Evolutionary conservation across 768 basidiomycete species (phyloP), one percentile per base, ranked within the genome.

Genomic region (Termitomyces sp.): DNA sequence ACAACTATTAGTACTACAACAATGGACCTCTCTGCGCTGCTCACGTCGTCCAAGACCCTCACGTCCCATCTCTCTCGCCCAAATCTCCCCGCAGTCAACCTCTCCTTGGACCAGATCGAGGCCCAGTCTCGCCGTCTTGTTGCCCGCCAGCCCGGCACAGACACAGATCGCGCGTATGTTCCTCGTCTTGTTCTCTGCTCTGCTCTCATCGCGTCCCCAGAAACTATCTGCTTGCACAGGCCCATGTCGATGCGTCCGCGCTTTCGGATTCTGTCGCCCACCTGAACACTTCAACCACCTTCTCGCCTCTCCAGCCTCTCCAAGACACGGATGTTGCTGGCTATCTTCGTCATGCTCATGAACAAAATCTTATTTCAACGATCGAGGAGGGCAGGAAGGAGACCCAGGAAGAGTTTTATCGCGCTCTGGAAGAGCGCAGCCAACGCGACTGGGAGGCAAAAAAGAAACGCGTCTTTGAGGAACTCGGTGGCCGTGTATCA

Each of bases 101-200:
- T 96, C 56, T 92, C 93, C 1, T 81, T 98, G 33, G 94, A 96
- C 71, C 93, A 98, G 75, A 90, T 99, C 61, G 96, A 98, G 70
- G 86, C 89, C 0, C 93, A 96, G 73, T 94, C 92, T 2, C 82
- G 94, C 20, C 80, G 88, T 43, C 85, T 98, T 26, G 86, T 90
- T 5, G 84, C 89, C 24, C 81, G 86, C 44, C 87, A 89, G 65
- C 81, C 83, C 6, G 81, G 78, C 30, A 71, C 87, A 0, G 90
- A 91, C 70, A 74, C 81, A 8, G 86, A 87, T 67, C 82, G 86
- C 78, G 90, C 87, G 90, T 90, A 70, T 60, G 88, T 72, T 16
- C 6, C 47, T 30, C 48, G 24, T 56, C 30, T 43, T 42, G 26
- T n/a, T 43, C 22, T 38, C 49, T 51, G 42, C 57, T 42, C 58